Base-by-base conservation (phyloP, 352 stramenopile species). In the Peronospora belbahrii region DNA sequence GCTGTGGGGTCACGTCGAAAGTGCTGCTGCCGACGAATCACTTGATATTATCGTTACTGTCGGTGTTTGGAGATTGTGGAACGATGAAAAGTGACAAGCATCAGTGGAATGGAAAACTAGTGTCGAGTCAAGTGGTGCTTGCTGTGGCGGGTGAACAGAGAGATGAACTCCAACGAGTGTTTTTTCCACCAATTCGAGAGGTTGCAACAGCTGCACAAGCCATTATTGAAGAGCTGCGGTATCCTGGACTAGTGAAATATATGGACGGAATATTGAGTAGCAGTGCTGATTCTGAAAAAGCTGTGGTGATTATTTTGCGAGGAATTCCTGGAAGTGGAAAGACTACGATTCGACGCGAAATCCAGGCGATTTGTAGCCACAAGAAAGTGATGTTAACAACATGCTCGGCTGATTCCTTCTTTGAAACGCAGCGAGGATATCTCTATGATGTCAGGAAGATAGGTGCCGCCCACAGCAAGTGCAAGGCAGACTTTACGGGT, bases 311-410 rank as follows among this genome's bases (percentile, higher is more conserved):
- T 33, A 75, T 89, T 27, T 44, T 89, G 28, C 61, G 78, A 37
- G 78, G 78, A 8, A 82, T 89, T 25, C 78, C 78, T 2, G 78
- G 78, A 0, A 87, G 75, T 46, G 78, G 78, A 10, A 89, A 89
- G 48, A 88, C 73, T 49, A 71, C 73, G 2, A 40, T 88, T 10
- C 48, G 59, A 6, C 55, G 52, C 1, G 72, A 82, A 19, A 59
- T 86, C 7, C 38, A 56, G 3, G 30, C 41, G 6, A 65, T 86
- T 22, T 79, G 62, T 48, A 24, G 51, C 2, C 27, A 67, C 1
- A 50, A 54, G 17, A 52, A 34, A 23, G 52, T 56, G 2, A 23
- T n/a, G 4, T 62, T 64, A 11, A 59, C 58, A 1, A 61, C 72
- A 11, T 78, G 71, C n/a, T 89, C 78, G 2, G 78, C 72, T 0